Evolutionary conservation across 371 early-diverging fungal genomes (phyloP).

Genomic region (Apophysomyces sp.): DNA sequence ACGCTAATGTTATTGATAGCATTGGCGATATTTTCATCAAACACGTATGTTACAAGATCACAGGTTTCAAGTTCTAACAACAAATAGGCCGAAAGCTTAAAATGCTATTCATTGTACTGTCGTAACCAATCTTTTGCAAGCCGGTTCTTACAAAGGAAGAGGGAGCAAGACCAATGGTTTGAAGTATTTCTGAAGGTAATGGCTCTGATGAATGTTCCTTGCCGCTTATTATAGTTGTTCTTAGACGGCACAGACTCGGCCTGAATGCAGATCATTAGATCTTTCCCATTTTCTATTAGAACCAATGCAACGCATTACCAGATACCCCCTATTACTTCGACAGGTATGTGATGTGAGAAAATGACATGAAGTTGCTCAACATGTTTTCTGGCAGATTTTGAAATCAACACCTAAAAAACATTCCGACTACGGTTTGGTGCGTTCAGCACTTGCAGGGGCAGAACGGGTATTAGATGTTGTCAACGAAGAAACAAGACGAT

Average conservation of each 20-base stretch:
- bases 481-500: conserved; percentile 76
- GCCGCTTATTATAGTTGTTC: background rate
- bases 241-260: conserved; percentile 59
- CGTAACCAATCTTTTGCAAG: conserved; percentile 65
- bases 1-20: conserved; percentile 44
- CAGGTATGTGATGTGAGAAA: conserved; percentile 47
- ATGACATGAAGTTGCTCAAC: background rate
- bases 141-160: conserved; percentile 62
- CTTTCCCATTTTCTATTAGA: conserved; percentile 85
- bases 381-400: conserved; percentile 52
- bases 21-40: conserved; percentile 66
- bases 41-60: conserved; percentile 41
- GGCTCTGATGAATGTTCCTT: background rate
- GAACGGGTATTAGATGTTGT: conserved; percentile 72
- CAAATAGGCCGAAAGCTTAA: conserved; percentile 49
- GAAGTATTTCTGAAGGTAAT: conserved; percentile 66
- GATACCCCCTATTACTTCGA: conserved; percentile 87
- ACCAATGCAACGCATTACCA: conserved; percentile 93
- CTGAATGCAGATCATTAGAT: conserved; percentile 78
- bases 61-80: background rate
- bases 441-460: conserved; percentile 68
- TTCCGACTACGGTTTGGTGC: conserved; percentile 72
- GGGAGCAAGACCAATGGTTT: conserved; percentile 53
- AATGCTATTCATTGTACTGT: conserved; percentile 67
- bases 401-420: conserved; percentile 82